These are phyloP conservation scores for Scorias spongiosa DNA, from an alignment of 2,329 filamentous ascomycete genomes.

Conservation along the genomic window DNA sequence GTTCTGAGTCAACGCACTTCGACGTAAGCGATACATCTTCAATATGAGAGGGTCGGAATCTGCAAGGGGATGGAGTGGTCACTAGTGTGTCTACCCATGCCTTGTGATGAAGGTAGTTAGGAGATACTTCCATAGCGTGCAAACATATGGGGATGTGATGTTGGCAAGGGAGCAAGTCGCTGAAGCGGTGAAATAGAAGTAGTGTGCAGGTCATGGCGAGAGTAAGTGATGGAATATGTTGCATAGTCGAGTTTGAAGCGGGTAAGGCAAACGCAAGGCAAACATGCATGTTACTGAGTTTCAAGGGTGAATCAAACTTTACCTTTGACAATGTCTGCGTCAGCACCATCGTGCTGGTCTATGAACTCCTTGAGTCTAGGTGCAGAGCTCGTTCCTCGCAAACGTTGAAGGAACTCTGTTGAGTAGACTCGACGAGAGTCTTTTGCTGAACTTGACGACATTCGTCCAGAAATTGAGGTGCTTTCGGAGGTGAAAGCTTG, in stretches of 20 bases:
- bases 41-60: background rate
- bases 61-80: conserved; percentile 7
- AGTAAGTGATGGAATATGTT: no score
- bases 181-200: background rate
- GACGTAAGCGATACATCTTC: conserved; percentile 6
- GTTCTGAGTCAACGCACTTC: conserved; percentile 15
- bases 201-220: no score
- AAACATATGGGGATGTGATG: conserved; percentile 2
- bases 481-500: no score
- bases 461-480: background rate
- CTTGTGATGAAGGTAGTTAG: conserved; percentile 2
- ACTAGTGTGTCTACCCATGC: conserved; percentile 10
- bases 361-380: conserved; percentile 21
- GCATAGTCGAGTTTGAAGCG: no score
- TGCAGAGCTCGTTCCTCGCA: conserved; percentile 19
- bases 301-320: conserved; percentile 1
- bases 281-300: background rate
- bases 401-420: conserved; percentile 21
- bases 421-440: conserved; percentile 22
- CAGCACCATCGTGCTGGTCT: conserved; percentile 21
- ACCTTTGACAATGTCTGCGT: conserved; percentile 24
- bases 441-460: conserved; percentile 1
- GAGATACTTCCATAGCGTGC: conserved; percentile 1
- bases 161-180: background rate
- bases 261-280: conserved; percentile 1